Base-by-base conservation (phyloP, 495 filamentous ascomycete genomes). In the Penicillium samsonianum region DNA sequence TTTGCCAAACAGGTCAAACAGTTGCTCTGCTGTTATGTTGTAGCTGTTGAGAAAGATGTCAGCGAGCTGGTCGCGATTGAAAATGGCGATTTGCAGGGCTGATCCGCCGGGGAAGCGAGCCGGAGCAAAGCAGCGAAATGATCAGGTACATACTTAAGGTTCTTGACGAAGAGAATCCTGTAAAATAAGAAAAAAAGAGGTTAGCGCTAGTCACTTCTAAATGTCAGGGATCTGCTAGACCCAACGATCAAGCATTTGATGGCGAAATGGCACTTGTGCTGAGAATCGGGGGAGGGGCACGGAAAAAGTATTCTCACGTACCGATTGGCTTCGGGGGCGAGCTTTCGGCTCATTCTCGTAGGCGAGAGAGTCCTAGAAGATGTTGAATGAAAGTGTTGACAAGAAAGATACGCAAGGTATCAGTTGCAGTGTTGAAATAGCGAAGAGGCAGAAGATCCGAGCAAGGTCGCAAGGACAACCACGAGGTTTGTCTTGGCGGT, bases 131-230 rank as follows among this genome's bases (percentile, higher is more conserved):
- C 40, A 41, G 53, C 49, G 75, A 62, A 62, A 66, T 55, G 58
- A 57, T 55, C 58, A 38, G 37, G 44, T 16, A 68, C 87, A 60
- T 72, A 92, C 90, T 89, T 94, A 77, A 96, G 82, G 83, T 96
- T 96, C 88, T 96, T 96, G 67, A 95, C 91, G 84, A 95, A 96
- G 75, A 96, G 88, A 87, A 91, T 91, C 83, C 91, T 93, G 70
- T 60, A 31, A 23, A 59, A 37, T 42, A 55, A 41, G 57, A 46
- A 46, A 11, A 51, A 23, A 19, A 19, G 0, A 20, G 14, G 38
- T 67, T 57, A 72, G 52, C 52, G 33, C 50, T 20, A 56, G 49
- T 31, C 69, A 72, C 48, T 74, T 62, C 41, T 22, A 41, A 28
- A 37, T 43, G 47, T 2, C 14, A 14, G 19, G 17, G 23, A 40